Evolutionary conservation across 2,329 filamentous ascomycete species (phyloP).

Genomic region (Didymellaceae sp.): DNA sequence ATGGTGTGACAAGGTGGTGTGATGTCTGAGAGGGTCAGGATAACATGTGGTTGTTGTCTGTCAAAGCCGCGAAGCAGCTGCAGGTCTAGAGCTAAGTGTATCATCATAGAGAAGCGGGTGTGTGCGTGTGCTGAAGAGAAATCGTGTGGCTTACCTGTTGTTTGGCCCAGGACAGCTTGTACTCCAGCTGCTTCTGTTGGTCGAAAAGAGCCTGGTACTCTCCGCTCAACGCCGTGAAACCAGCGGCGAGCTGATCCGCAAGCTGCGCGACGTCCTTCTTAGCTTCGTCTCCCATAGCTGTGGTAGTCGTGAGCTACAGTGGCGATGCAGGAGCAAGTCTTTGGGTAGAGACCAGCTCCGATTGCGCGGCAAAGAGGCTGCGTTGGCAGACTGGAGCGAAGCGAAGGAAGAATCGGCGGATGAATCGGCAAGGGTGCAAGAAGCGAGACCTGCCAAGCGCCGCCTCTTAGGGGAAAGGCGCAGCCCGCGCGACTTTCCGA

Average conservation of each 20-base stretch:
- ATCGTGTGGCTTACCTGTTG: conserved; percentile 52
- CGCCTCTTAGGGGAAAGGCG: conserved; percentile 1
- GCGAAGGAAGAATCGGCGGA: conserved; percentile 22
- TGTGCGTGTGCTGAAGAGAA: conserved; percentile 1
- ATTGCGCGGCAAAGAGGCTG: conserved; percentile 35
- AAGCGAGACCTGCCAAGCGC: conserved; percentile 14
- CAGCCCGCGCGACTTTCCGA: conserved; percentile 14
- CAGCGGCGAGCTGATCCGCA: conserved; percentile 53
- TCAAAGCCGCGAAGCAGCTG: conserved; percentile 55
- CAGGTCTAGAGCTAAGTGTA: conserved; percentile 61
- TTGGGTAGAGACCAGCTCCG: conserved; percentile 25
- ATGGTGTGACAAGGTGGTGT: conserved; percentile 7
- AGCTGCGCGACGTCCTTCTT: conserved; percentile 39
- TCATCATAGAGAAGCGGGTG: conserved; percentile 49
- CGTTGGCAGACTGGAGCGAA: too few relatives aligned
- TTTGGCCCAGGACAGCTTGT: conserved; percentile 56
- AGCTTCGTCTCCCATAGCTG: conserved; percentile 36
- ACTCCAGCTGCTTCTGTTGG: conserved; percentile 54
- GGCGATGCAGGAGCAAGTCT: conserved; percentile 4
- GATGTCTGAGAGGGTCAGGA: conserved; percentile 43
- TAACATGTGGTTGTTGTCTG: conserved; percentile 53
- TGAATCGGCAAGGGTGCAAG: conserved; percentile 23
- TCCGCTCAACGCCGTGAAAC: conserved; percentile 55
- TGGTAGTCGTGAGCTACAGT: conserved; percentile 18
- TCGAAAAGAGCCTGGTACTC: conserved; percentile 56